Evolutionary conservation across 345 rosid genomes (phyloP).

Genomic region (Iberis pinnata): DNA sequence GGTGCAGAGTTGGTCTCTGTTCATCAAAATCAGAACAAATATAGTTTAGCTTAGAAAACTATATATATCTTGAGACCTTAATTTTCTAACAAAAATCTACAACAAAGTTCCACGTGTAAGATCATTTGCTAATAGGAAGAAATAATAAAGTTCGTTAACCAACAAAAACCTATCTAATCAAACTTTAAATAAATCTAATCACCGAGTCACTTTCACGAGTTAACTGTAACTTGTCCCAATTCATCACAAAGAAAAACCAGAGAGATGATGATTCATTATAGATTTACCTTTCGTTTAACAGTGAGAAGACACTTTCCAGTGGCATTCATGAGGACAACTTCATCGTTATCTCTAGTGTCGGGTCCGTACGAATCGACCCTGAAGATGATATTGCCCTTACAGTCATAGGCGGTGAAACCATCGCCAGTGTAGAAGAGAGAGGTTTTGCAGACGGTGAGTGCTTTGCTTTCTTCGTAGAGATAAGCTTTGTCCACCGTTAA

Average conservation of each 20-base stretch:
- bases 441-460: slow-evolving; percentile 71
- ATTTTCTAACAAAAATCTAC: too few species aligned
- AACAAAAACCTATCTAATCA: slow-evolving; percentile 9
- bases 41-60: too few species aligned
- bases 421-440: slow-evolving; percentile 80
- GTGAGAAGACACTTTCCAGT: slow-evolving; percentile 79
- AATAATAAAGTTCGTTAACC: neutral
- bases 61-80: too few species aligned
- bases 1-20: slow-evolving; percentile 67
- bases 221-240: too few species aligned
- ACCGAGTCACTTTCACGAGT: too few species aligned
- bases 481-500: slow-evolving; percentile 50
- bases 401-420: slow-evolving; percentile 78
- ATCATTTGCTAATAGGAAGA: neutral
- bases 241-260: neutral
- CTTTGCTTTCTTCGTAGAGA: slow-evolving; percentile 49
- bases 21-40: too few species aligned
- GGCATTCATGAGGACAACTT: slow-evolving; percentile 87
- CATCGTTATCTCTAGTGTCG: slow-evolving; percentile 49
- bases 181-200: slow-evolving; percentile 1
- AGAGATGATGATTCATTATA: too few species aligned
- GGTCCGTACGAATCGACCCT: slow-evolving; percentile 95
- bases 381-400: slow-evolving; percentile 59
- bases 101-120: too few species aligned
- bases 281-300: slow-evolving; percentile 72